Evolutionary conservation across 495 filamentous ascomycete genomes (phyloP).

Genomic region (Cetradonia linearis): DNA sequence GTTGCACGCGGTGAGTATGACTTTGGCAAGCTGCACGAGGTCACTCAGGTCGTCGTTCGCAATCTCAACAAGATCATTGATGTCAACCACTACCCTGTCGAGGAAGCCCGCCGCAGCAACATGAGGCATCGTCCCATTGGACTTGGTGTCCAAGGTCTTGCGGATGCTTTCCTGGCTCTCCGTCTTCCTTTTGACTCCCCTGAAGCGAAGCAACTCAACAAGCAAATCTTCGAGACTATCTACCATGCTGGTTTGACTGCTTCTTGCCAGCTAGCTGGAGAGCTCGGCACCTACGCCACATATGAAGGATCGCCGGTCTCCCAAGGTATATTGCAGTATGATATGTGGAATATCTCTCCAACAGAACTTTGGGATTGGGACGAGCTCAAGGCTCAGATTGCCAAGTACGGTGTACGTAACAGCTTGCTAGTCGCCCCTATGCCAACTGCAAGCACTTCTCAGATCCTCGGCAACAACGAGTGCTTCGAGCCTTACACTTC

Average conservation of each 20-base stretch:
- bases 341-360: conserved; percentile 95
- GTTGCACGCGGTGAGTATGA: conserved; percentile 71
- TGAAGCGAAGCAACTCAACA: conserved; percentile 87
- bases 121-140: conserved; percentile 90
- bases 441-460: conserved; percentile 92
- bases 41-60: conserved; percentile 75
- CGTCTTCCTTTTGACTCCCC: conserved; percentile 94
- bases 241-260: conserved; percentile 91
- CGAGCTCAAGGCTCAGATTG: conserved; percentile 77
- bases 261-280: conserved; percentile 74
- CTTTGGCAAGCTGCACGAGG: conserved; percentile 91
- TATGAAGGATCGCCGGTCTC: conserved; percentile 92
- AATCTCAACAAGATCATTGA: conserved; percentile 98
- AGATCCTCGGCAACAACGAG: conserved; percentile 97
- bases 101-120: conserved; percentile 88
- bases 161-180: conserved; percentile 96
- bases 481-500: conserved; percentile 99
- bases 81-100: conserved; percentile 91
- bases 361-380: conserved; percentile 96
- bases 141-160: conserved; percentile 94
- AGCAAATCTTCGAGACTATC: conserved; percentile 98
- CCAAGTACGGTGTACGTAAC: conserved; percentile 87
- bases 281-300: conserved; percentile 72
- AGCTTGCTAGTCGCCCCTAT: conserved; percentile 90
- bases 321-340: conserved; percentile 91